Percentiles rank a stretch among this genome's conserved stretches.
These are phyloP conservation scores for Phytophthora hybrid DNA, from an alignment of 352 stramenopile genomes.

Conservation along the genomic window DNA sequence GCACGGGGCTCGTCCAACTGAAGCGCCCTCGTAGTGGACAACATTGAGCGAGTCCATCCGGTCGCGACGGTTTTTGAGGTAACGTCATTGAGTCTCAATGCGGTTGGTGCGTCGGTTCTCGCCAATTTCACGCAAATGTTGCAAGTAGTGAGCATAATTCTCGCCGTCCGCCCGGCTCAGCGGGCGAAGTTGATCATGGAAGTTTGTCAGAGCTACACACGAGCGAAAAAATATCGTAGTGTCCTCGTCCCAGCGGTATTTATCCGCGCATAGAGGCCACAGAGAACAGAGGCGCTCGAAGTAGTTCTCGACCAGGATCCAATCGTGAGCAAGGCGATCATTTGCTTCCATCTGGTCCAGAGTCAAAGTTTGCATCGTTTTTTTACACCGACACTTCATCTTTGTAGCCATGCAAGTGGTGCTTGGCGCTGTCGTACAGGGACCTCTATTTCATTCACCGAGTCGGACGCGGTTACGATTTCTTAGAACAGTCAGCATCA, in stretches of 20 bases:
- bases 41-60: neutral
- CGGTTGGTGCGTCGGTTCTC: neutral
- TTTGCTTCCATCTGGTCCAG: neutral
- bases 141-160: neutral
- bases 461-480: neutral
- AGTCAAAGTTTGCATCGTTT: neutral
- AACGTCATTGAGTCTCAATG: neutral
- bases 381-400: too few species aligned
- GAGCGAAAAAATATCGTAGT: neutral
- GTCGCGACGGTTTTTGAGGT: neutral
- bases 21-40: neutral
- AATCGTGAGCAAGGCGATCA: neutral
- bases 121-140: neutral
- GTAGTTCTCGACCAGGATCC: neutral
- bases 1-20: too few species aligned
- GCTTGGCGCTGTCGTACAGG: too few species aligned
- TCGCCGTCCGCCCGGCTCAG: neutral
- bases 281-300: neutral
- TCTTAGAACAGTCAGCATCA: constrained; percentile 7
- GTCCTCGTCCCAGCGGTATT: neutral
- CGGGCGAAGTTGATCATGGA: neutral
- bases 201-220: neutral
- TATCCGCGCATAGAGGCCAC: neutral
- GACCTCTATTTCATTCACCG: too few species aligned
- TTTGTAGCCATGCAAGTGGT: too few species aligned